A percentile compares a stretch with the other conserved stretches of the same genome.
These are phyloP conservation scores for Thalassiosira livingstoniorum DNA, from an alignment of 352 stramenopile species.

Conservation along the genomic window DNA sequence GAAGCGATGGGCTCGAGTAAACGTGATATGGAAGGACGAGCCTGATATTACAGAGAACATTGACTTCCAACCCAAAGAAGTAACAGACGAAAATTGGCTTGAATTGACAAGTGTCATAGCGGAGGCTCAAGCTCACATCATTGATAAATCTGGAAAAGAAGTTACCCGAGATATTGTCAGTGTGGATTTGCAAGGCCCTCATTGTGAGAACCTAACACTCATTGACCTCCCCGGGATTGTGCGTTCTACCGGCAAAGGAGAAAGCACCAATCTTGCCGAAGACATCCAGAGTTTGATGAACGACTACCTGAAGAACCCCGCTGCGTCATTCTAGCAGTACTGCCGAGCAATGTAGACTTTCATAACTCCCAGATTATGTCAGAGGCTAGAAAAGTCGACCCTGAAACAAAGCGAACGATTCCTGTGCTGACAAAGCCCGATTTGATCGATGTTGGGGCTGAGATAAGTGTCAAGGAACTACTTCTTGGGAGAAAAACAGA, in stretches of 20 bases:
- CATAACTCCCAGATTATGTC: conserved; percentile 90
- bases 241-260: conserved; percentile 81
- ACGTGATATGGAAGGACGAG: conserved; percentile 82
- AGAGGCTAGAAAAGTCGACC: conserved; percentile 85
- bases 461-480: conserved; percentile 85
- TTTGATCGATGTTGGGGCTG: conserved; percentile 88
- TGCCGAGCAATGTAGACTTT: conserved; percentile 90
- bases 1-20: conserved; percentile 76
- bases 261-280: conserved; percentile 83
- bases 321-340: conserved; percentile 89
- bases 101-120: conserved; percentile 72
- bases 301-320: conserved; percentile 87
- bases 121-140: conserved; percentile 79
- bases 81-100: conserved; percentile 59
- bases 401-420: conserved; percentile 86
- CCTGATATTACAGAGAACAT: conserved; percentile 30
- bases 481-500: conserved; percentile 87
- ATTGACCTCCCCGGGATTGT: conserved; percentile 89
- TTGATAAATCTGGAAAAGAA: conserved; percentile 85
- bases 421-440: conserved; percentile 91
- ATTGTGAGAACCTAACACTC: conserved; percentile 88
- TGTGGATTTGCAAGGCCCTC: conserved; percentile 83
- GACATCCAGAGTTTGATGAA: conserved; percentile 85
- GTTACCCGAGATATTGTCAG: conserved; percentile 89
- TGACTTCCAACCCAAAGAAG: conserved; percentile 35